These are phyloP conservation scores for Pseudodiploospora longispora DNA, from an alignment of 2,329 filamentous ascomycete genomes.

Conservation along the genomic window DNA sequence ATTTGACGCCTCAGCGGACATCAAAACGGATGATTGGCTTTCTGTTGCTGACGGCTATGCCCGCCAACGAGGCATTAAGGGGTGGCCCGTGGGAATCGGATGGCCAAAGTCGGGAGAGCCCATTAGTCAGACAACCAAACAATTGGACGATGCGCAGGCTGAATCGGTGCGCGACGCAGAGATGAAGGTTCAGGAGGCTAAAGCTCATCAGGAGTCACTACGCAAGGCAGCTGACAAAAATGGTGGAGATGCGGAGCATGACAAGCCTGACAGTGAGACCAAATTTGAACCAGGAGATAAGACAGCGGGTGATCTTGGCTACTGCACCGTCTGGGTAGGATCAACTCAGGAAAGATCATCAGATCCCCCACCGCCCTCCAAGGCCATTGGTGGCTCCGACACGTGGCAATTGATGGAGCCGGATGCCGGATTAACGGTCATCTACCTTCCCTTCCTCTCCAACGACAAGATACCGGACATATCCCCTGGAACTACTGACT, in stretches of 20 bases:
- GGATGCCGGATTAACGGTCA: constrained; percentile 75
- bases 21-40: constrained; percentile 93
- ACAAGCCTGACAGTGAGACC: constrained; percentile 19
- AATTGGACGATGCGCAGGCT: constrained; percentile 60
- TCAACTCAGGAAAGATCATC: constrained; percentile 63
- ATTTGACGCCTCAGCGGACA: constrained; percentile 91
- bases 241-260: constrained; percentile 14
- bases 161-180: constrained; percentile 52
- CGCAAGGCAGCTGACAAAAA: constrained; percentile 17
- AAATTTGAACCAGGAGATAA: constrained; percentile 35
- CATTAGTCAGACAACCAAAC: constrained; percentile 49
- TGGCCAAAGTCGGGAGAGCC: constrained; percentile 66
- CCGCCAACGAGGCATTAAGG: constrained; percentile 78
- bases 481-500: constrained; percentile 76
- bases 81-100: constrained; percentile 90
- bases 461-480: constrained; percentile 74
- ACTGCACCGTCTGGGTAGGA: constrained; percentile 95
- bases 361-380: constrained; percentile 42
- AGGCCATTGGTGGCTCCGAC: constrained; percentile 52
- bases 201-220: constrained; percentile 32
- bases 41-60: constrained; percentile 91
- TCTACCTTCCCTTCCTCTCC: constrained; percentile 83
- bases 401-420: constrained; percentile 62
- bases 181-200: constrained; percentile 54
- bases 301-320: constrained; percentile 59